phyloP scores from a whole-genome alignment of 2,329 filamentous ascomycete species.

The Ambrosiella xylebori region DNA sequence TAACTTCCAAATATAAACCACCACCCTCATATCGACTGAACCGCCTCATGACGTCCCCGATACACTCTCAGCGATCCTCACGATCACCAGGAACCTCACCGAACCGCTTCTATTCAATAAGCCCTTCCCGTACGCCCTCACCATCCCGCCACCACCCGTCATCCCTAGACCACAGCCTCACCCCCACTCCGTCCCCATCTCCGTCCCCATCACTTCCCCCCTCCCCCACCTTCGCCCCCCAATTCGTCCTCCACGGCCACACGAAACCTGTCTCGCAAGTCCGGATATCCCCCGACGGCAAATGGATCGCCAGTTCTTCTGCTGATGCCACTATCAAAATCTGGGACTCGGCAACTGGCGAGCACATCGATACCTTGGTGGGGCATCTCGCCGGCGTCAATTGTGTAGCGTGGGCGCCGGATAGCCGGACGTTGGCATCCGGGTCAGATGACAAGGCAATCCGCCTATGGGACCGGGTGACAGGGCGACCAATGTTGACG shows the following conservation, averaged over 20 bases:
- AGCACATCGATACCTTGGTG: conserved; percentile 72
- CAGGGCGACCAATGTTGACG: conserved; percentile 35
- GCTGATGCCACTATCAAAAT: conserved; percentile 84
- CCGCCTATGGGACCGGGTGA: conserved; percentile 68
- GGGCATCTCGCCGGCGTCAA: conserved; percentile 88
- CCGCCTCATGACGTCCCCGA: conserved; percentile 21
- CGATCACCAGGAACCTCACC: conserved; percentile 20
- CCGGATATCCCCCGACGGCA: conserved; percentile 78
- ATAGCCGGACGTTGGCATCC: conserved; percentile 71
- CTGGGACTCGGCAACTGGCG: conserved; percentile 66
- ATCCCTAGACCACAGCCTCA: conserved; percentile 20
- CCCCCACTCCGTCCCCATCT: conserved; percentile 19
- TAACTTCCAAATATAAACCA: neutral
- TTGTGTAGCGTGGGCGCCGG: conserved; percentile 84
- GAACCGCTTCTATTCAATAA: conserved; percentile 19
- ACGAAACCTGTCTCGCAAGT: conserved; percentile 64
- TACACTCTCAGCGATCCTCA: conserved; percentile 16
- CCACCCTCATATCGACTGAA: conserved; percentile 10
- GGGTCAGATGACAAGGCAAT: conserved; percentile 95
- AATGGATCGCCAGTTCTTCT: conserved; percentile 76
- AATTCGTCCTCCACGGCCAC: conserved; percentile 61
- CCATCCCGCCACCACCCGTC: conserved; percentile 21
- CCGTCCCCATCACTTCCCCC: conserved; percentile 34
- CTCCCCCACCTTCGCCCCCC: conserved; percentile 51
- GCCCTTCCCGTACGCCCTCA: conserved; percentile 15